A percentile compares a stretch with the other conserved stretches of the same genome.
These are phyloP conservation scores for Geotrichum macrosporum DNA, from an alignment of 1,139 yeast species.

Conservation along the genomic window DNA sequence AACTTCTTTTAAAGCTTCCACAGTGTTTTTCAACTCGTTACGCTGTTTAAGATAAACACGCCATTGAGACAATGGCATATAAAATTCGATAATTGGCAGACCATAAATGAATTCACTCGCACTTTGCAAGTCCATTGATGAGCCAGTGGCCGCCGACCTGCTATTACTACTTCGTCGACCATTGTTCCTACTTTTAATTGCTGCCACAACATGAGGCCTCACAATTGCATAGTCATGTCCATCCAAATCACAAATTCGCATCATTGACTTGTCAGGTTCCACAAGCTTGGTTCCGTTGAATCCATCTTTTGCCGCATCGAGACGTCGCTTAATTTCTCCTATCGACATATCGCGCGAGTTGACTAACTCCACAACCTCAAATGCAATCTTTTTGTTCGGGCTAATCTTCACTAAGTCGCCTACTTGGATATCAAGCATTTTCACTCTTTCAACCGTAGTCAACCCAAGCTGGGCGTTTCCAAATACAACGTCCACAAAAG, in stretches of 20 bases:
- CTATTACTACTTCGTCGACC: too few species aligned
- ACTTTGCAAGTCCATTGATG: neutral
- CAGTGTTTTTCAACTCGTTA: slow-evolving; percentile 17
- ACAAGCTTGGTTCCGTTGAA: slow-evolving; percentile 1
- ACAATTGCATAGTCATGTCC: slow-evolving; percentile 17
- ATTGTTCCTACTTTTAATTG: too few species aligned
- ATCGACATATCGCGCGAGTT: neutral
- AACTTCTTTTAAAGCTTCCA: neutral
- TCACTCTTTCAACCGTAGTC: neutral
- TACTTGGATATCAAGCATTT: slow-evolving; percentile 5
- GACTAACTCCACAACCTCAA: slow-evolving; percentile 9
- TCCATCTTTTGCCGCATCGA: neutral
- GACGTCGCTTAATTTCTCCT: neutral
- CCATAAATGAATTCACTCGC: slow-evolving; percentile 4
- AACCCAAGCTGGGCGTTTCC: neutral
- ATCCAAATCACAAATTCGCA: slow-evolving; percentile 6
- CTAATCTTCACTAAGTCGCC: slow-evolving; percentile 14
- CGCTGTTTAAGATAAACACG: slow-evolving; percentile 23
- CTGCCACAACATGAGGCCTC: neutral
- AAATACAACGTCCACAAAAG: slow-evolving; percentile 3
- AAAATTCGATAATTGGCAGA: slow-evolving; percentile 24
- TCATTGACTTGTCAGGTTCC: neutral
- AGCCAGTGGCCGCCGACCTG: neutral
- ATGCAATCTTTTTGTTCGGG: slow-evolving; percentile 5
- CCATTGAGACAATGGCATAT: slow-evolving; percentile 26